Evolutionary conservation across 768 basidiomycete genomes (phyloP).

Genomic region (Mycena amicta): DNA sequence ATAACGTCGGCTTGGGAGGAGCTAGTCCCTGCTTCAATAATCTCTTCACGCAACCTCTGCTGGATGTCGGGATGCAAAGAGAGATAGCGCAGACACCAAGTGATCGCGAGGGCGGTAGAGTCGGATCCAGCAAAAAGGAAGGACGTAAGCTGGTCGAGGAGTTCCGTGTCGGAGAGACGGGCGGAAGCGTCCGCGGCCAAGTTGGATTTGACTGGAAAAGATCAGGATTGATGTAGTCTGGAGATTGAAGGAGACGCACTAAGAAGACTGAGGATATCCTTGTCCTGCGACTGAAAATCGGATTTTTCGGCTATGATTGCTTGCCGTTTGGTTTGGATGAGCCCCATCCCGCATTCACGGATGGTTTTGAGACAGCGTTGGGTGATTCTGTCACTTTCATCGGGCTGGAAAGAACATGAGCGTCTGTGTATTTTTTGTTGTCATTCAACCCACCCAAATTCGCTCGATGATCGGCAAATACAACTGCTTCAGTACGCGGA

Average conservation of each 20-base stretch:
- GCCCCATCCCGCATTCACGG: slow-evolving; percentile 40
- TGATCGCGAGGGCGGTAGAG: slow-evolving; percentile 55
- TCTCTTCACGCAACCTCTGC: slow-evolving; percentile 55
- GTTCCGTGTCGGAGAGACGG: slow-evolving; percentile 59
- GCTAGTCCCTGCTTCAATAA: slow-evolving; percentile 22
- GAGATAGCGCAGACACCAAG: slow-evolving; percentile 62
- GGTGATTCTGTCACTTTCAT: slow-evolving; percentile 40
- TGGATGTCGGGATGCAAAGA: slow-evolving; percentile 58
- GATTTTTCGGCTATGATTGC: slow-evolving; percentile 37
- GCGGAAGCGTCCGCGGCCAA: slow-evolving; percentile 45
- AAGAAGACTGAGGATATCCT: slow-evolving; percentile 51
- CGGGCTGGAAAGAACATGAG: slow-evolving; percentile 37
- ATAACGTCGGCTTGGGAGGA: slow-evolving; percentile 29
- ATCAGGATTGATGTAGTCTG: neutral
- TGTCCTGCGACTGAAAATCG: slow-evolving; percentile 34
- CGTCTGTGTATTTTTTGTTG: neutral
- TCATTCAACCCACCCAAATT: slow-evolving; percentile 41
- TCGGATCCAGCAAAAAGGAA: slow-evolving; percentile 69
- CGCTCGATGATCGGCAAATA: slow-evolving; percentile 49
- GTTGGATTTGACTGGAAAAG: slow-evolving; percentile 59
- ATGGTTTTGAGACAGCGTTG: slow-evolving; percentile 44
- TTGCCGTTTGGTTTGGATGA: slow-evolving; percentile 46
- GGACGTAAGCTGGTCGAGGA: slow-evolving; percentile 67
- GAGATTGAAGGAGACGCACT: slow-evolving; percentile 35
- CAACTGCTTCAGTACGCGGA: slow-evolving; percentile 44